These are phyloP conservation scores for Paecilomyces sp. DNA, from an alignment of 2,329 filamentous ascomycete species.

Conservation along the genomic window DNA sequence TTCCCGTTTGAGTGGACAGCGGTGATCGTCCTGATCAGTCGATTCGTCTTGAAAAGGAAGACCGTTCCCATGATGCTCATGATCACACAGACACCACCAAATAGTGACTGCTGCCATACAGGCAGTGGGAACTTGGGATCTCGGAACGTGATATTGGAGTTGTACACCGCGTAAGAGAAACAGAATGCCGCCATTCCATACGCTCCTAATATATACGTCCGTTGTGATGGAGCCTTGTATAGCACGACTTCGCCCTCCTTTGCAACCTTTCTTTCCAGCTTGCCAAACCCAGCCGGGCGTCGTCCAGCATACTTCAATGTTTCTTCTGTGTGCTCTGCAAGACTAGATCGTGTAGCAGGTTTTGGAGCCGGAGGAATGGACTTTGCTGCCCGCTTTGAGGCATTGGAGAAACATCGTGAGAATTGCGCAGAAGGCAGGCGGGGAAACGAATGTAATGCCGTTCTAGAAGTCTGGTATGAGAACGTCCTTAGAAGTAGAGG, in stretches of 20 bases:
- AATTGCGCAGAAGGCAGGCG: slow-evolving; percentile 9
- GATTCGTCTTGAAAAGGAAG: slow-evolving; percentile 51
- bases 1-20: slow-evolving; percentile 36
- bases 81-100: slow-evolving; percentile 51
- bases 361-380: slow-evolving; percentile 10
- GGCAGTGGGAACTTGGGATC: slow-evolving; percentile 46
- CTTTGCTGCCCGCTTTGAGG: slow-evolving; percentile 13
- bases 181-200: slow-evolving; percentile 51
- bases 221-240: slow-evolving; percentile 60
- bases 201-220: slow-evolving; percentile 54
- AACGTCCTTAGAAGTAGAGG: slow-evolving; percentile 20
- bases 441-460: slow-evolving; percentile 9
- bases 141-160: slow-evolving; percentile 45
- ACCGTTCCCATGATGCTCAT: slow-evolving; percentile 56
- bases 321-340: slow-evolving; percentile 8
- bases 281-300: slow-evolving; percentile 41
- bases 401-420: slow-evolving; percentile 25
- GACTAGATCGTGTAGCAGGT: slow-evolving; percentile 6
- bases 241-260: slow-evolving; percentile 51
- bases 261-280: slow-evolving; percentile 45
- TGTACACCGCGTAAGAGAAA: slow-evolving; percentile 44
- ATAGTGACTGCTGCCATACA: slow-evolving; percentile 52
- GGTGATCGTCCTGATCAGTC: slow-evolving; percentile 53
- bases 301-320: slow-evolving; percentile 17
- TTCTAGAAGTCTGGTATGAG: slow-evolving; percentile 16